phyloP scores from a whole-genome alignment of 208 protist species.

The Trypanosoma avium region DNA sequence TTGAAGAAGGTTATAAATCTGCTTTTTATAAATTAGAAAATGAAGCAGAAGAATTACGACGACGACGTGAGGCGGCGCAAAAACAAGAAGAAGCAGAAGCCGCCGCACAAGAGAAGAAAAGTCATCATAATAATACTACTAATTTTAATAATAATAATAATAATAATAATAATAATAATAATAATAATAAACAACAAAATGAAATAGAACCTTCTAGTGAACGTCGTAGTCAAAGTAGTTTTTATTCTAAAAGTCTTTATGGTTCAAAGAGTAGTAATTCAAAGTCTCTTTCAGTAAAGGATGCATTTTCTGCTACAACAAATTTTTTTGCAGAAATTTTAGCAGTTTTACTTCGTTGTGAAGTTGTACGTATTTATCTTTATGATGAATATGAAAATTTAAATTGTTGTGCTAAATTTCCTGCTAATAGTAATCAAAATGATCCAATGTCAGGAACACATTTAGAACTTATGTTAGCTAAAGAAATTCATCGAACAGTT shows the following conservation, averaged over 20 bases:
- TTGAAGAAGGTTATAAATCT: conserved; percentile 79
- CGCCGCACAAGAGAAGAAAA: neutral
- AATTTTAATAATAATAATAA: neutral
- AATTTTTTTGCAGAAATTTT: conserved; percentile 78
- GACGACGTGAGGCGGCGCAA: conserved; percentile 2
- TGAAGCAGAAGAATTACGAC: conserved; percentile 17
- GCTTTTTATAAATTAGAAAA: conserved; percentile 57
- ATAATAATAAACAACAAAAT: neutral
- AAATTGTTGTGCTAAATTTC: conserved; percentile 67
- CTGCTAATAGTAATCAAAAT: conserved; percentile 36
- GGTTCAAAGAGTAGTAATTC: conserved; percentile 14
- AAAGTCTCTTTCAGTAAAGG: conserved; percentile 26
- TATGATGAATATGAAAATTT: conserved; percentile 77
- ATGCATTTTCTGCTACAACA: conserved; percentile 51
- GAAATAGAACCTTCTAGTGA: neutral
- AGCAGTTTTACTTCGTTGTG: conserved; percentile 73
- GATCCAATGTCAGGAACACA: conserved; percentile 76
- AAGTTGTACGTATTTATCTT: conserved; percentile 86
- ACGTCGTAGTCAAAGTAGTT: neutral
- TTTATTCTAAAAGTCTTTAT: neutral
- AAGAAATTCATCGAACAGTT: conserved; percentile 76
- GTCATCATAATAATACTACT: neutral
- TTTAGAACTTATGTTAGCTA: conserved; percentile 74
- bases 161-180: neutral
- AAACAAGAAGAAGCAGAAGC: conserved; percentile 20